These are phyloP conservation scores for Mycena belliarum DNA, from an alignment of 768 basidiomycete species.

Conservation along the genomic window DNA sequence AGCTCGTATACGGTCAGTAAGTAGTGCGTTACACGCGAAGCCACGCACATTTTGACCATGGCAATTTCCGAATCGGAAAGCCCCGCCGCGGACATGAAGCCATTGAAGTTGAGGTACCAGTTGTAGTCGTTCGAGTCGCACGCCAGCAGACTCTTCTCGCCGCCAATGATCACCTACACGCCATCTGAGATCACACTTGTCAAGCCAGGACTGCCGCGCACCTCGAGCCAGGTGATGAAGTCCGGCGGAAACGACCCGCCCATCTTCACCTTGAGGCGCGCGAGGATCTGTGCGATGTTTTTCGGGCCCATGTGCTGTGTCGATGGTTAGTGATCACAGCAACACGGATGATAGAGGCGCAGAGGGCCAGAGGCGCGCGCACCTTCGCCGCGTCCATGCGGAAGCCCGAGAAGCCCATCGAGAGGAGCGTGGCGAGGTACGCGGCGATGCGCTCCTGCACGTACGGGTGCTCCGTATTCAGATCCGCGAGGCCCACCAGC, in stretches of 20 bases:
- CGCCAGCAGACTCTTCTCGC: constrained; percentile 1
- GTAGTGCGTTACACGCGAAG: not conserved
- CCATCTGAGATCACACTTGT: not conserved
- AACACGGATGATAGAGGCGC: too few relatives aligned
- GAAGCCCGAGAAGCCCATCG: constrained; percentile 5
- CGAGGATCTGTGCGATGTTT: constrained; percentile 9
- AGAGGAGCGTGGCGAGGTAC: constrained; percentile 5
- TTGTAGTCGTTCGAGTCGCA: constrained; percentile 11
- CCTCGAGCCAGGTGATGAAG: constrained; percentile 5
- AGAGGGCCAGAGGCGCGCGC: too few relatives aligned
- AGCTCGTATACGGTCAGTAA: not conserved
- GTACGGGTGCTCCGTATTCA: constrained; percentile 8
- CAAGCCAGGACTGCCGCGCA: not conserved
- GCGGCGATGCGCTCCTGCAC: constrained; percentile 8
- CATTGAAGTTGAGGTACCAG: constrained; percentile 9
- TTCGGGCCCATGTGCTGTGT: constrained; percentile 12
- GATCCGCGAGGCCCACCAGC: constrained; percentile 4
- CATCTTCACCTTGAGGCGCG: constrained; percentile 5
- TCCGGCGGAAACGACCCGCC: constrained; percentile 3
- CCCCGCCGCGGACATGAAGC: constrained; percentile 5
- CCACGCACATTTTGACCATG: constrained; percentile 7
- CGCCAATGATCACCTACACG: not conserved
- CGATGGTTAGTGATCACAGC: too few relatives aligned
- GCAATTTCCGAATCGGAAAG: not conserved
- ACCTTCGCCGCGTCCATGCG: constrained; percentile 5